Evolutionary conservation across 2,329 filamentous ascomycete genomes (phyloP).

Genomic region (Xylaria sp.): DNA sequence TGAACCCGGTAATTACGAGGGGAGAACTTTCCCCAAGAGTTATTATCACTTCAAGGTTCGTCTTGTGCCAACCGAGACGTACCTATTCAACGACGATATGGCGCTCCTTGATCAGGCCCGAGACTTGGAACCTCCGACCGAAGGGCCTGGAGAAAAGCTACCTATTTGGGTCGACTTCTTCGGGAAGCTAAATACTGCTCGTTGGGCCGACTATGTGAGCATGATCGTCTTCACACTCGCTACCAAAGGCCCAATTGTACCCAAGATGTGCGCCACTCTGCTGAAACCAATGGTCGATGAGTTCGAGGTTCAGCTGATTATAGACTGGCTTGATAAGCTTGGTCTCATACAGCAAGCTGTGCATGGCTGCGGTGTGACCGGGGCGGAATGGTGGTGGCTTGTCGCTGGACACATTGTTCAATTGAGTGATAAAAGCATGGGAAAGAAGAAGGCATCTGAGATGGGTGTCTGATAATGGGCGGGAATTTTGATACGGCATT

Average conservation of each 20-base stretch:
- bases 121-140: conserved; percentile 55
- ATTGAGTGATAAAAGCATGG: conserved; percentile 30
- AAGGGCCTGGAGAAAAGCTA: conserved; percentile 60
- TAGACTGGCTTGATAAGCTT: conserved; percentile 67
- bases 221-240: conserved; percentile 72
- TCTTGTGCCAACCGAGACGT: conserved; percentile 67
- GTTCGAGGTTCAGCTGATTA: conserved; percentile 70
- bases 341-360: conserved; percentile 62
- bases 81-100: conserved; percentile 66
- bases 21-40: conserved; percentile 72
- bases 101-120: conserved; percentile 54
- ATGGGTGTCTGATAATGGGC: neutral
- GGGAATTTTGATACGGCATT: neutral
- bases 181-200: conserved; percentile 64
- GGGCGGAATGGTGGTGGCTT: conserved; percentile 76
- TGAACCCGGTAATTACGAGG: conserved; percentile 76
- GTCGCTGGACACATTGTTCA: conserved; percentile 57
- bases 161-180: conserved; percentile 81
- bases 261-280: conserved; percentile 63
- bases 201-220: conserved; percentile 73
- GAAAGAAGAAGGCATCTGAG: neutral
- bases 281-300: conserved; percentile 69
- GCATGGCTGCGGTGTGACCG: conserved; percentile 56
- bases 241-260: conserved; percentile 68
- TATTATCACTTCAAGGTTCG: conserved; percentile 73